These are phyloP conservation scores for Penicillium sp. DNA, from an alignment of 2,329 filamentous ascomycete species.

Conservation along the genomic window DNA sequence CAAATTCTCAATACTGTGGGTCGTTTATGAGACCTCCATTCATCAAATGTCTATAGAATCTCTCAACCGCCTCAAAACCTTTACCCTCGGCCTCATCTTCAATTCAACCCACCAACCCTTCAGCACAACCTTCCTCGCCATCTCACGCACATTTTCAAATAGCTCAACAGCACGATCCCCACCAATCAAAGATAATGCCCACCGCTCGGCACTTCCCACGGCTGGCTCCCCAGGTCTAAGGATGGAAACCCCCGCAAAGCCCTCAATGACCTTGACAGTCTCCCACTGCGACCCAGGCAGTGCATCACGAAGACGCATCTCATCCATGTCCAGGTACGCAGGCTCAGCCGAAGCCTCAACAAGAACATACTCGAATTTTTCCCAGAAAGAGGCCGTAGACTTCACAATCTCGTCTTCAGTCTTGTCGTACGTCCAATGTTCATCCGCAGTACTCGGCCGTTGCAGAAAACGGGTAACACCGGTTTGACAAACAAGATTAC, in stretches of 20 bases:
- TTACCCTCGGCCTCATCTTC: conserved; percentile 55
- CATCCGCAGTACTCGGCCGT: conserved; percentile 25
- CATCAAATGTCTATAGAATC: neutral
- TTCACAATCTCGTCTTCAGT: conserved; percentile 54
- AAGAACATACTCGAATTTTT: conserved; percentile 59
- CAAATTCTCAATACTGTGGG: neutral
- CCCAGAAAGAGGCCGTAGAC: conserved; percentile 57
- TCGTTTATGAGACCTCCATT: neutral
- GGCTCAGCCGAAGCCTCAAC: conserved; percentile 46
- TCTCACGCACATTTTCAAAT: conserved; percentile 29
- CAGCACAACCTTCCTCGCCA: conserved; percentile 34
- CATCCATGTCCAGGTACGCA: conserved; percentile 19
- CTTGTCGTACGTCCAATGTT: conserved; percentile 61
- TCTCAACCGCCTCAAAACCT: conserved; percentile 42
- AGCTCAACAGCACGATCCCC: conserved; percentile 31
- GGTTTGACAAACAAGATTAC: conserved; percentile 64
- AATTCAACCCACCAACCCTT: conserved; percentile 58
- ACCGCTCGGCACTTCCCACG: conserved; percentile 32
- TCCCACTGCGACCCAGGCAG: conserved; percentile 47
- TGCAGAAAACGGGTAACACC: conserved; percentile 63
- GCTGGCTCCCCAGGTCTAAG: conserved; percentile 45
- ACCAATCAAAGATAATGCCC: conserved; percentile 34
- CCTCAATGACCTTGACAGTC: conserved; percentile 51
- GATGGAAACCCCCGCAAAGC: conserved; percentile 52
- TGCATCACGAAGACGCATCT: conserved; percentile 42